A percentile compares a stretch with the other conserved stretches of the same genome.
phyloP scores from a whole-genome alignment of 306 rosid genomes.

The Betula pendula region DNA sequence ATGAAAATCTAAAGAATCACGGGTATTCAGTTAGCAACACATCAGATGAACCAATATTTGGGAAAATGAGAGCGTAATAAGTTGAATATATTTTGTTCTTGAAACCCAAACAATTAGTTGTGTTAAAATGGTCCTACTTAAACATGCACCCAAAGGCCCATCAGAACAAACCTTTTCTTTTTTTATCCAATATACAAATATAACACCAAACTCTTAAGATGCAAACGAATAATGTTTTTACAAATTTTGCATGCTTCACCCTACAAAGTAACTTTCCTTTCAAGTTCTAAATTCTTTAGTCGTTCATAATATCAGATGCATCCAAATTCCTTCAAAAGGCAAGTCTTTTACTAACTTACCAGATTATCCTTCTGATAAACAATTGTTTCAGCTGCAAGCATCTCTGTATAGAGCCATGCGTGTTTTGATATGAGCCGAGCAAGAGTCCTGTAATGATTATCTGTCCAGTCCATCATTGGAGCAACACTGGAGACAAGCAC shows the following conservation, averaged over 20 bases:
- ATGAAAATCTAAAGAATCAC: not conserved
- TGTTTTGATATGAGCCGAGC: conserved; percentile 85
- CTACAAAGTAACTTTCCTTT: not conserved
- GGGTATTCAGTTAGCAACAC: not conserved
- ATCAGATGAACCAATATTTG: too few relatives aligned
- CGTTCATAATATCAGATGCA: not conserved
- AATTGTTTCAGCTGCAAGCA: conserved; percentile 96
- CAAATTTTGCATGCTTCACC: not conserved
- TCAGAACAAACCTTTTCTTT: not conserved
- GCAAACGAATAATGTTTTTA: not conserved
- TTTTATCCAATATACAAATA: not conserved
- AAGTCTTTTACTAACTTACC: conserved; percentile 47
- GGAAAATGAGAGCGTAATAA: not conserved
- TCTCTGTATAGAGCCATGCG: conserved; percentile 93
- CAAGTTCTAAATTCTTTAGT: not conserved
- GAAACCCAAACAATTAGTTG: not conserved
- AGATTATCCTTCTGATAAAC: conserved; percentile 81
- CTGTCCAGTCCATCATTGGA: conserved; percentile 99
- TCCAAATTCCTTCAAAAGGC: not conserved
- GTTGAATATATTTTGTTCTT: not conserved
- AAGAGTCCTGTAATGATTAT: conserved; percentile 85
- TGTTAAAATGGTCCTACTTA: not conserved
- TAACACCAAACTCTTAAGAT: not conserved
- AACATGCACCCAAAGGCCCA: not conserved
- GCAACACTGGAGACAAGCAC: conserved; percentile 64